phyloP scores from a whole-genome alignment of 2,329 filamentous ascomycete genomes.

The Boeremia exigua region DNA sequence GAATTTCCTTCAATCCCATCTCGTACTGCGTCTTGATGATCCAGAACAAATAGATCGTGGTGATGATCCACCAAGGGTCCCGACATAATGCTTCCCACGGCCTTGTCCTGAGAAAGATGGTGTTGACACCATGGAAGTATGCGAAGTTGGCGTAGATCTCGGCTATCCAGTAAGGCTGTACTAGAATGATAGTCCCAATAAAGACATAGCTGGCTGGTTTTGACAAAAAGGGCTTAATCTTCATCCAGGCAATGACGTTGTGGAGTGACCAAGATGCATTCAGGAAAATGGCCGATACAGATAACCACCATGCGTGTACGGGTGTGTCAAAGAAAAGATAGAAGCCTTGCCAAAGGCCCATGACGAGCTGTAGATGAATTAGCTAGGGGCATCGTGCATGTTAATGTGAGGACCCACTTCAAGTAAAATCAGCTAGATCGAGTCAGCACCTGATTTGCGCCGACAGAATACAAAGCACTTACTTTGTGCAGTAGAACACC shows the following conservation, averaged over 20 bases:
- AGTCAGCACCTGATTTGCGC: slow-evolving; percentile 21
- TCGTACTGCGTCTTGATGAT: slow-evolving; percentile 69
- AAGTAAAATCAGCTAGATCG: slow-evolving; percentile 53
- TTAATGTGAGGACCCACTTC: slow-evolving; percentile 44
- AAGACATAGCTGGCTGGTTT: slow-evolving; percentile 60
- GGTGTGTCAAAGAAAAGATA: slow-evolving; percentile 65
- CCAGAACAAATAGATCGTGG: slow-evolving; percentile 64
- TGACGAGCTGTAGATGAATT: slow-evolving; percentile 53
- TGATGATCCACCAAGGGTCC: slow-evolving; percentile 74
- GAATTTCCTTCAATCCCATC: slow-evolving; percentile 62
- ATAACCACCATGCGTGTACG: slow-evolving; percentile 69
- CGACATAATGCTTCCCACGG: slow-evolving; percentile 67
- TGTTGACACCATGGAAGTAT: slow-evolving; percentile 64
- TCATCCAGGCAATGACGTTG: slow-evolving; percentile 72
- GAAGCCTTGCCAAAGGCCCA: slow-evolving; percentile 64
- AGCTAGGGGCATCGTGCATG: slow-evolving; percentile 6
- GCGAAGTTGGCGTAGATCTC: slow-evolving; percentile 71
- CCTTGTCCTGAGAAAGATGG: slow-evolving; percentile 61
- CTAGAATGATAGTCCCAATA: slow-evolving; percentile 64
- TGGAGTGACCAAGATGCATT: slow-evolving; percentile 69
- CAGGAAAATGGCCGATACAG: slow-evolving; percentile 64
- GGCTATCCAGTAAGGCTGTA: slow-evolving; percentile 68
- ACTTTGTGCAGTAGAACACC: slow-evolving; percentile 56
- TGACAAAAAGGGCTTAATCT: slow-evolving; percentile 66
- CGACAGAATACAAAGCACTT: slow-evolving; percentile 7